Evolutionary conservation across 768 basidiomycete genomes (phyloP), one percentile per base, ranked within the genome.

Genomic region (Calocera viscosa): DNA sequence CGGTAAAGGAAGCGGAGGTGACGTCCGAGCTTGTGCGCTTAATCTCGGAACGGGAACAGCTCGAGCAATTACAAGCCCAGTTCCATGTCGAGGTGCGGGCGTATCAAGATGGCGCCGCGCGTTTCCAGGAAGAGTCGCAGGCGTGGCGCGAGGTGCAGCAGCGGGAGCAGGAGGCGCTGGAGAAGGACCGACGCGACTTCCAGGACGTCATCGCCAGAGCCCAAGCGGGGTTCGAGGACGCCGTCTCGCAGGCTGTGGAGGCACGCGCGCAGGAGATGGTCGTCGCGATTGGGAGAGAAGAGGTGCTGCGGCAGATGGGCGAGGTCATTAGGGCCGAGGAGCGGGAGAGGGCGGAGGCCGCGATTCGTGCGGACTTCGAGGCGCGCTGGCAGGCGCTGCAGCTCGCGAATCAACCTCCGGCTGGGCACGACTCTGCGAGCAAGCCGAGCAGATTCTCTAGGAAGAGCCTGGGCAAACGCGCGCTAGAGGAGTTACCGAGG

Each of bases 1-100:
- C 73, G 8, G 84, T 87, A 49, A 82, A 78, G 32, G 89, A 90
- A 74, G 75, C 78, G 1, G 81, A 80, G 2, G 71, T 90, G 3
- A 71, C 73, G 1, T 70, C 81, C 0, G 43, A 83, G 11, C 73
- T 88, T 33, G 72, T 76, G 1, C 79, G 83, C 64, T 89, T 60
- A 5, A 32, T 32, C 10, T 2, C 53, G 14, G 53, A 60, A 30
- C 24, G 53, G 5, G 26, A 60, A 19, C 24, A 60, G 26, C 53
- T 60, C 14, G 26, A 60, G 30, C 14, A 11, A 2, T 19, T 60
- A 2, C 53, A 60, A 30, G 30, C 14, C 53, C 53, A 60, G 30
- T 60, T 60, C 53, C 53, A 60, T 30, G 30, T 60, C 22, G 53
- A 60, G 30, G 53, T 60, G 26, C 53, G 53, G 2, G 53, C 53